Percentiles rank a stretch among this genome's conserved stretches.
Conservation (phyloP, 1,284 basidiomycete genomes). For the Coniferiporia sulphurascens region DNA sequence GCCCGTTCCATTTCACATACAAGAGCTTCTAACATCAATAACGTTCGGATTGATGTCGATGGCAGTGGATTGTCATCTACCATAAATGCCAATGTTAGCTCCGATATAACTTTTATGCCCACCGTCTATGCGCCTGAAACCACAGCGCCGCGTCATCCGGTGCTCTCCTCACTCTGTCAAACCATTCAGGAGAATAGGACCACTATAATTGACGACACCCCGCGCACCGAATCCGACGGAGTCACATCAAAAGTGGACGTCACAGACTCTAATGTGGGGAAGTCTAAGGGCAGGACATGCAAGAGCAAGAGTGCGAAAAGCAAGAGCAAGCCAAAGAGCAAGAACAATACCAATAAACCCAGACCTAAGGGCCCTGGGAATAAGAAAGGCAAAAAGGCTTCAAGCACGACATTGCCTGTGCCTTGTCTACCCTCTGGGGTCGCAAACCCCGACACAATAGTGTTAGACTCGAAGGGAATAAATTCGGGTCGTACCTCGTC, state of each 20-base stretch:
- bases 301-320: background rate
- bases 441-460: too few relatives aligned
- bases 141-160: background rate
- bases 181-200: background rate
- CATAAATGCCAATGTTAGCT: background rate
- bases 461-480: background rate
- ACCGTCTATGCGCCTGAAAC: too few relatives aligned
- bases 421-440: too few relatives aligned
- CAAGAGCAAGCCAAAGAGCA: background rate
- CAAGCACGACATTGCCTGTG: too few relatives aligned
- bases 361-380: background rate
- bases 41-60: background rate
- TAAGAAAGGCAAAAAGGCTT: background rate
- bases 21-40: background rate
- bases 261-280: background rate
- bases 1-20: background rate
- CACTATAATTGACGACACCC: background rate
- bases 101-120: background rate
- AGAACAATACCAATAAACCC: background rate
- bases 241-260: background rate
- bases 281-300: background rate
- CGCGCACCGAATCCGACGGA: background rate
- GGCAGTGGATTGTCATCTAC: background rate
- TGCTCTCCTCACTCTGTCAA: background rate
- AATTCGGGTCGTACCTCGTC: background rate